These are phyloP conservation scores for Solanum pimpinellifolium DNA, from an alignment of 257 asterid genomes.

Conservation along the genomic window DNA sequence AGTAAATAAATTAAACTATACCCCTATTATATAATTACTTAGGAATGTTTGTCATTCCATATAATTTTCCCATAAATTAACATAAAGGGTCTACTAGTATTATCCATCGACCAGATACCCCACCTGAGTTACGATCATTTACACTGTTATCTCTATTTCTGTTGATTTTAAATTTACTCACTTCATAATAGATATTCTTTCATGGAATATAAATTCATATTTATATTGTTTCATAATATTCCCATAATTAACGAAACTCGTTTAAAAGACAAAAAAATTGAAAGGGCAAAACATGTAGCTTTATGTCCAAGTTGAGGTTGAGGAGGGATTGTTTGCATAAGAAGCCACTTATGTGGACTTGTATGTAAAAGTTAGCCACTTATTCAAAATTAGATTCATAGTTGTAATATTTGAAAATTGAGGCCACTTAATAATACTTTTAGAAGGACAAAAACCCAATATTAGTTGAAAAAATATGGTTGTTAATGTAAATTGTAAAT, in stretches of 20 bases:
- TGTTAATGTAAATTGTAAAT: too few species aligned
- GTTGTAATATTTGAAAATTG: neutral
- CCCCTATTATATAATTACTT: too few species aligned
- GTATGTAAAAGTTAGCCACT: neutral
- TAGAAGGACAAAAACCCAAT: neutral
- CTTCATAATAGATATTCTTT: too few species aligned
- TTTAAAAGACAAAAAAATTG: too few species aligned
- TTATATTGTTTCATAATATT: too few species aligned
- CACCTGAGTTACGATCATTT: neutral
- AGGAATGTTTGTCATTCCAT: too few species aligned
- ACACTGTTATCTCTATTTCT: neutral
- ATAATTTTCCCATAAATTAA: too few species aligned
- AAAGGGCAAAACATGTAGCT: too few species aligned
- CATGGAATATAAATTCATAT: neutral
- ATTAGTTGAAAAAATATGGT: neutral
- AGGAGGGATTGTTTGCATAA: neutral
- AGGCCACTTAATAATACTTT: neutral
- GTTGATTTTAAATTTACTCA: neutral
- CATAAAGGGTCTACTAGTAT: neutral
- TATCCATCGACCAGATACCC: neutral
- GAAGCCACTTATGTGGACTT: neutral
- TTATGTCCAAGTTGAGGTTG: neutral
- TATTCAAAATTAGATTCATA: neutral
- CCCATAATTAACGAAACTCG: too few species aligned
- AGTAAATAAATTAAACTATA: too few species aligned